Percentiles rank a stretch among this genome's conserved stretches.
Conservation (phyloP, 2,329 filamentous ascomycete genomes). For the Trichothecium sympodiale region DNA sequence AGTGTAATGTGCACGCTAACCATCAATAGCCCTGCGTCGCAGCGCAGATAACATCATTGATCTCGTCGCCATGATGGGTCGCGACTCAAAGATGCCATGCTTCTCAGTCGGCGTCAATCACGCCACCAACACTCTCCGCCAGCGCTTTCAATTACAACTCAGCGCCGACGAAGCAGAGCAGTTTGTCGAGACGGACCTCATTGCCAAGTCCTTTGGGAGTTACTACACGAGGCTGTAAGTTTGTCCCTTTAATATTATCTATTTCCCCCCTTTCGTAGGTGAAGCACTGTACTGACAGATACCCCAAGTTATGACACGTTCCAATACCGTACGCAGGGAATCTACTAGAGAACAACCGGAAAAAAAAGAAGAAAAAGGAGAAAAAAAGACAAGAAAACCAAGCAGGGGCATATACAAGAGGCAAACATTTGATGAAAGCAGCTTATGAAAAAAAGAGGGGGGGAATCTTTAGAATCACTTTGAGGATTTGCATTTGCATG, state of each 20-base stretch:
- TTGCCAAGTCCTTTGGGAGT: slow-evolving; percentile 72
- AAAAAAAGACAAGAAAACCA: too few species aligned
- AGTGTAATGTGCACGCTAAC: slow-evolving; percentile 7
- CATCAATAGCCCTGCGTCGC: slow-evolving; percentile 51
- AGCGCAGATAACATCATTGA: slow-evolving; percentile 75
- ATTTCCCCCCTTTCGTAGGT: background rate
- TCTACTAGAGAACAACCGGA: slow-evolving; percentile 42
- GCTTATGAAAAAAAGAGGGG: too few species aligned
- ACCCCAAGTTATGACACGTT: slow-evolving; percentile 72
- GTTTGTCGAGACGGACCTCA: slow-evolving; percentile 70
- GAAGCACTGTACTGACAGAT: slow-evolving; percentile 4
- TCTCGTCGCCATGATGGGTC: slow-evolving; percentile 75
- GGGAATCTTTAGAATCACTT: too few species aligned
- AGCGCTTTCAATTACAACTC: slow-evolving; percentile 71
- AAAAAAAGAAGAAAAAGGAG: background rate
- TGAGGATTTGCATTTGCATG: too few species aligned
- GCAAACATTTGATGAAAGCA: too few species aligned
- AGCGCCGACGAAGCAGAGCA: slow-evolving; percentile 72
- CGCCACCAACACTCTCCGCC: slow-evolving; percentile 57
- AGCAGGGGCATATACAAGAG: too few species aligned
- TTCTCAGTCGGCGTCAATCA: slow-evolving; percentile 64
- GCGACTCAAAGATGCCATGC: slow-evolving; percentile 75
- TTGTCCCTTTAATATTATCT: background rate
- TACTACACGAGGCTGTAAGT: slow-evolving; percentile 78
- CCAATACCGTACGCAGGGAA: slow-evolving; percentile 71